phyloP scores from a whole-genome alignment of 805 yeast species.

The Lipomyces kockii region DNA sequence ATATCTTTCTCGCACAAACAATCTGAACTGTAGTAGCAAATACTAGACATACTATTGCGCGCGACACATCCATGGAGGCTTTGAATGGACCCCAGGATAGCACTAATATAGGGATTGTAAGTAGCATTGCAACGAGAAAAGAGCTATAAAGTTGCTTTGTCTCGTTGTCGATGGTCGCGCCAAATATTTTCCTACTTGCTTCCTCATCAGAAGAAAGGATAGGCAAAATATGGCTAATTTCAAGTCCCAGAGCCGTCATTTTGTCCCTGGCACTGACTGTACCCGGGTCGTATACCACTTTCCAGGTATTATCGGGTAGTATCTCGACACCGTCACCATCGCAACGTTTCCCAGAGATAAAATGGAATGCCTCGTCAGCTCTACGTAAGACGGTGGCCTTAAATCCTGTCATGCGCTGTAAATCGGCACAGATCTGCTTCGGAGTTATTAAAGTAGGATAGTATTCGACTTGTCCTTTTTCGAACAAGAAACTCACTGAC shows the following conservation, averaged over 20 bases:
- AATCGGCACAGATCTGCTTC: constrained; percentile 15
- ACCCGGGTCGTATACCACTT: constrained; percentile 15
- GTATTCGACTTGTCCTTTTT: constrained; percentile 15
- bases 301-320: constrained; percentile 4
- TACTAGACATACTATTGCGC: constrained; percentile 12
- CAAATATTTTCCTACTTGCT: constrained; percentile 2
- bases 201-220: not conserved
- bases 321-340: constrained; percentile 8
- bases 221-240: constrained; percentile 18
- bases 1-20: constrained; percentile 17
- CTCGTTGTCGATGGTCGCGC: constrained; percentile 4
- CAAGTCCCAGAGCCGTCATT: constrained; percentile 14
- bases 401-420: constrained; percentile 26
- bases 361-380: constrained; percentile 16
- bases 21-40: constrained; percentile 24
- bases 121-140: constrained; percentile 2
- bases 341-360: not conserved
- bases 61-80: not conserved
- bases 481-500: constrained; percentile 15
- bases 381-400: constrained; percentile 15
- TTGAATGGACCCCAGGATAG: constrained; percentile 22
- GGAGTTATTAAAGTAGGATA: constrained; percentile 10
- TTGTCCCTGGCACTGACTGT: constrained; percentile 10
- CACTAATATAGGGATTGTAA: constrained; percentile 31
- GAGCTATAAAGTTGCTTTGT: not conserved